These are phyloP conservation scores for Peribolospora kevripleyi DNA, from an alignment of 768 basidiomycete genomes.

Conservation along the genomic window DNA sequence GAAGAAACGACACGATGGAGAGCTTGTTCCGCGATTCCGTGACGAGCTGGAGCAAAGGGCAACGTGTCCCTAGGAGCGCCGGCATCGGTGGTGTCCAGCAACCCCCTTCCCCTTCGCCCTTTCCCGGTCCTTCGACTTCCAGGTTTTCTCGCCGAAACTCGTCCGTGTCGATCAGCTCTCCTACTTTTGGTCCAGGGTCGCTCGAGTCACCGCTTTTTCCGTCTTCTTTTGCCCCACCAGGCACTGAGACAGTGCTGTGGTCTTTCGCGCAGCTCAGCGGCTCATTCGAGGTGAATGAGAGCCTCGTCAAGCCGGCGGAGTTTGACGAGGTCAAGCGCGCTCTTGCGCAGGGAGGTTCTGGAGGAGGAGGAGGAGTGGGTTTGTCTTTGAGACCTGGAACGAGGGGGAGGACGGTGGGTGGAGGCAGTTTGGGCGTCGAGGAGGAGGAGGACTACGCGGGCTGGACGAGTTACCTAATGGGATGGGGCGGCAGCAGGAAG, in stretches of 20 bases:
- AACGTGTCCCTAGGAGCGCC: not conserved
- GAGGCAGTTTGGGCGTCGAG: slow-evolving; percentile 6
- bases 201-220: not conserved
- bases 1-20: slow-evolving; percentile 14
- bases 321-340: slow-evolving; percentile 13
- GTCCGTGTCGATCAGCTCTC: not conserved
- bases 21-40: slow-evolving; percentile 6
- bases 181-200: too few relatives aligned
- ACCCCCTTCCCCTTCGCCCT: not conserved
- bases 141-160: not conserved
- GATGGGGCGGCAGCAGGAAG: slow-evolving; percentile 15
- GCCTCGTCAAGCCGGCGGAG: slow-evolving; percentile 14
- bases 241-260: slow-evolving; percentile 51
- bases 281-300: slow-evolving; percentile 30
- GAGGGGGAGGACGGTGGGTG: slow-evolving; percentile 11
- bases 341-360: not conserved
- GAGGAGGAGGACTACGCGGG: slow-evolving; percentile 1
- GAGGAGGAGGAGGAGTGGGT: slow-evolving; percentile 5
- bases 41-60: not conserved
- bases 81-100: not conserved
- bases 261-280: slow-evolving; percentile 63
- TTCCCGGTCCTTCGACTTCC: not conserved
- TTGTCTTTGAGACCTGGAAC: not conserved
- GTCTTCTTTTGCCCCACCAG: slow-evolving; percentile 10
- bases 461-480: slow-evolving; percentile 7